Base-by-base conservation (phyloP, 2,329 filamentous ascomycete species). In the Calonectria multiphialidica region DNA sequence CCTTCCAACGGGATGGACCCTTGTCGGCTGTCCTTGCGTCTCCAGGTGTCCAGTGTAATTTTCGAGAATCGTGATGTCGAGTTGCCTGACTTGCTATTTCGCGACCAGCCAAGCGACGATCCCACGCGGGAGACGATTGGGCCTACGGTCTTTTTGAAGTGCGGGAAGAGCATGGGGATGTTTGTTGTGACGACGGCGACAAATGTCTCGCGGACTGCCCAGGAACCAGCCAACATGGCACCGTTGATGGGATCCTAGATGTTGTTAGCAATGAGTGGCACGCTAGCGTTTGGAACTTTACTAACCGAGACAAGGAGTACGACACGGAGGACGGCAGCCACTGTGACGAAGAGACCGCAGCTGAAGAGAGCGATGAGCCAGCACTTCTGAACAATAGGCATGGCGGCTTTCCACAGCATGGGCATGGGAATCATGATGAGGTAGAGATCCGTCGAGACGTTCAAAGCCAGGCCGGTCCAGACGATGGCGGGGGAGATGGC, bases 401-500 rank as follows among this genome's bases (percentile, higher is more conserved):
- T 79, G 9, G 74, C 82, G 5, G 83, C 82, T 64, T 80, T 79
- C 81, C 83, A 86, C 1, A 85, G 81, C 81, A 91, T 88, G 1
- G 90, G 89, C 5, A 90, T 82, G 0, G 90, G 89, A 44, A 92
- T 91, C 33, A 86, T 86, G 68, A 92, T 87, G 18, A 92, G 83
- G 74, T 91, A 92, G 1, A 90, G 64, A 74, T 92, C 90, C 3
- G 90, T 92, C 1, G 82, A 75, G 3, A 90, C 85, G 73, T 91
- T 92, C 72, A 88, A 81, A 4, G 84, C 81, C 37, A 88, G 86
- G 2, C 85, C 88, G n/a, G 88, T 85, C 79, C 87, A 89, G 44
- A 90, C 82, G 59, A 89, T 84, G 61, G 86, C 85, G 18, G 84
- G 84, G 0, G 88, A 88, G 13, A 90, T 85, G 10, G 87, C 88